Evolutionary conservation across 108 stramenopile genomes (phyloP).

Genomic region (Epipyxis sp.): DNA sequence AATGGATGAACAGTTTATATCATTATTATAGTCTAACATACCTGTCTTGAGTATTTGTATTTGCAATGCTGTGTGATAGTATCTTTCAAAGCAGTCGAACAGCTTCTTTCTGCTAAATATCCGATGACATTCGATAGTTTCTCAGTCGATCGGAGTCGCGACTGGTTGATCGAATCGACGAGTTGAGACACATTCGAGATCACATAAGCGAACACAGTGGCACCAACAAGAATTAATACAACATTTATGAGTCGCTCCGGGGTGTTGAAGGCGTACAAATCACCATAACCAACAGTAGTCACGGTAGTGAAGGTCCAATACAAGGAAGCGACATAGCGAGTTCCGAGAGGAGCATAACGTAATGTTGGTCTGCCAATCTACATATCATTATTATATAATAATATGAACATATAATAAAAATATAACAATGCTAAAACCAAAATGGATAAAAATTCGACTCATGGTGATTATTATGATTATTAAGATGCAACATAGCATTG

Average conservation of each 20-base stretch:
- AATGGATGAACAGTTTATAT: too few relatives aligned
- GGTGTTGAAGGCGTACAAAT: neutral
- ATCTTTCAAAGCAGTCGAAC: neutral
- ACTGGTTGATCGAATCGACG: neutral
- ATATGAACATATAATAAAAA: too few relatives aligned
- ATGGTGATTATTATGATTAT: too few relatives aligned
- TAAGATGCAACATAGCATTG: too few relatives aligned
- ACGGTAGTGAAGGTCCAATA: conserved; percentile 19
- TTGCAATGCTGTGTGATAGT: neutral
- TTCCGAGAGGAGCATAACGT: neutral
- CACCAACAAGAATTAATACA: neutral
- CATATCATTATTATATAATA: neutral
- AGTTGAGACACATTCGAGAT: conserved; percentile 8
- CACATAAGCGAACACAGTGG: conserved; percentile 19
- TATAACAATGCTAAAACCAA: too few relatives aligned
- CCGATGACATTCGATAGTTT: neutral
- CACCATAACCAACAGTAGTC: conserved; percentile 29
- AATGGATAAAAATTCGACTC: too few relatives aligned
- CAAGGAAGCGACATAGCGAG: conserved; percentile 5
- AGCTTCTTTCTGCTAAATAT: conserved; percentile 12
- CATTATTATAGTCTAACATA: too few relatives aligned
- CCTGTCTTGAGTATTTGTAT: too few relatives aligned
- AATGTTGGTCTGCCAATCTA: neutral
- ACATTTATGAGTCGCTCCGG: neutral
- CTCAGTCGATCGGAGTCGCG: neutral